phyloP scores from a whole-genome alignment of 495 filamentous ascomycete species.

The Podospora appendiculata region DNA sequence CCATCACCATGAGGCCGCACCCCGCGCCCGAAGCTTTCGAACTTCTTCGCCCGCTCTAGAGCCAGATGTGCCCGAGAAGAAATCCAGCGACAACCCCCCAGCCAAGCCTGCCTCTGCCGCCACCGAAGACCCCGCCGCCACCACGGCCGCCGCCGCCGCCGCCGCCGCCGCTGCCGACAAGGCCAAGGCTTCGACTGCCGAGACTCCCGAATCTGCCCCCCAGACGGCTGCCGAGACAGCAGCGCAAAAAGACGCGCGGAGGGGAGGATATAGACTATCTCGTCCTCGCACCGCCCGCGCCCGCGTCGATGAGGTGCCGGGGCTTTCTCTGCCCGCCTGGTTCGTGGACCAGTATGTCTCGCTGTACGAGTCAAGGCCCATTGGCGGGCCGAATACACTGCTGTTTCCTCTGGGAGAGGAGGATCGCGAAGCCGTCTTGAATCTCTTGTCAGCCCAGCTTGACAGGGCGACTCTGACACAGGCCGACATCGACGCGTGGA shows the following conservation, averaged over 20 bases:
- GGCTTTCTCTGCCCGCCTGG: conserved; percentile 37
- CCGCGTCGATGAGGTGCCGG: conserved; percentile 34
- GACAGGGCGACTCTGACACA: conserved; percentile 6
- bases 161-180: conserved; percentile 1
- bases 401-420: conserved; percentile 7
- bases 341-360: conserved; percentile 29
- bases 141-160: neutral
- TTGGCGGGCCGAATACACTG: conserved; percentile 2
- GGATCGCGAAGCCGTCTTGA: conserved; percentile 7
- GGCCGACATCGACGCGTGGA: conserved; percentile 6
- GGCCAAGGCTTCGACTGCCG: neutral
- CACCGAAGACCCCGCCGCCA: neutral
- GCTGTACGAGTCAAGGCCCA: conserved; percentile 17
- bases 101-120: too few relatives aligned
- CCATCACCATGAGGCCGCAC: neutral
- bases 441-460: conserved; percentile 3
- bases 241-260: neutral
- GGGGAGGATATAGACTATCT: conserved; percentile 22
- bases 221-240: too few relatives aligned
- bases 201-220: too few relatives aligned
- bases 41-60: conserved; percentile 10
- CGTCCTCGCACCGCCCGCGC: conserved; percentile 28
- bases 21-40: conserved; percentile 8
- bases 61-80: neutral
- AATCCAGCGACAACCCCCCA: too few relatives aligned